Conservation (phyloP, 2,329 filamentous ascomycete species). For the Fusarium bulbicola region DNA sequence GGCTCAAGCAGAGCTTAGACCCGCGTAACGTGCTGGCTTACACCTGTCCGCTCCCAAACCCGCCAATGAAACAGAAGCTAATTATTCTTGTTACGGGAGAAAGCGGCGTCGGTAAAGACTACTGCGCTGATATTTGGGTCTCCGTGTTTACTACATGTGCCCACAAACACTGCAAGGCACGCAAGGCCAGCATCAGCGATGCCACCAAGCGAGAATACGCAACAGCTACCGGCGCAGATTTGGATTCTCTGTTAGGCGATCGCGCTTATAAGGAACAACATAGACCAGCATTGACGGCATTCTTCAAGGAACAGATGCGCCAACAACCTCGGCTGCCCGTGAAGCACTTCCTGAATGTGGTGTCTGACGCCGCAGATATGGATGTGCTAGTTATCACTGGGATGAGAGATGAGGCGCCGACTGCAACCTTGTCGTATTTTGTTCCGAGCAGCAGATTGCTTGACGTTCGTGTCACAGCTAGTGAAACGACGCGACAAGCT, state of each 20-base stretch:
- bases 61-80: conserved; percentile 52
- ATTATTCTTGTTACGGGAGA: conserved; percentile 67
- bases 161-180: background rate
- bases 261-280: conserved; percentile 71
- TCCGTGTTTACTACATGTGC: conserved; percentile 47
- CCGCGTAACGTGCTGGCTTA: conserved; percentile 62
- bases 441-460: conserved; percentile 62
- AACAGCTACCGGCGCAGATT: conserved; percentile 56
- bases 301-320: conserved; percentile 57
- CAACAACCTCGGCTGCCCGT: conserved; percentile 57
- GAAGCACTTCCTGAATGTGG: conserved; percentile 60
- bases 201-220: conserved; percentile 66
- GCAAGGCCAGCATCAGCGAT: conserved; percentile 44
- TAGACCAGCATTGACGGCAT: conserved; percentile 60
- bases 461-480: conserved; percentile 61
- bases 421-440: conserved; percentile 56
- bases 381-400: background rate
- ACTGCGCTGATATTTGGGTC: conserved; percentile 65
- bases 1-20: conserved; percentile 61
- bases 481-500: conserved; percentile 46
- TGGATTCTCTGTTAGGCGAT: conserved; percentile 59
- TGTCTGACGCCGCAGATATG: conserved; percentile 45
- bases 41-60: conserved; percentile 61
- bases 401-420: background rate
- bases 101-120: conserved; percentile 67